A percentile compares a stretch with the other conserved stretches of the same genome.
Evolutionary conservation across 83 land plant genomes (phyloP).

Genomic region (Picea abies): DNA sequence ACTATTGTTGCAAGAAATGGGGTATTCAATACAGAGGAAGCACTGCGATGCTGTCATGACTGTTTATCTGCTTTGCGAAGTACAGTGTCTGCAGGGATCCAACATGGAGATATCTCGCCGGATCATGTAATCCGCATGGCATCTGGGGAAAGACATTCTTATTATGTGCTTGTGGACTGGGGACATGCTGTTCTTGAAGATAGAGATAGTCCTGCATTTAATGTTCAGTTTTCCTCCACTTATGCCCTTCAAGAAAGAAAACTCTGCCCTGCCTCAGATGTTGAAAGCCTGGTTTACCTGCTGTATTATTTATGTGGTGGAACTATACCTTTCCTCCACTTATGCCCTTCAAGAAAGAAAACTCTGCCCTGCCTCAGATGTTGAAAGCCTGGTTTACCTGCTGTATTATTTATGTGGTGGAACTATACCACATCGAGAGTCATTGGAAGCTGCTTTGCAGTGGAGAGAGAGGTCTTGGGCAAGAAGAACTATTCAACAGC

Average conservation of each 20-base stretch:
- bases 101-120: slow-evolving; percentile 90
- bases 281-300: slow-evolving; percentile 90
- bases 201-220: slow-evolving; percentile 81
- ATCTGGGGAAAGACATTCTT: slow-evolving; percentile 59
- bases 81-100: slow-evolving; percentile 72
- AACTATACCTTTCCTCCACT: slow-evolving; percentile 80
- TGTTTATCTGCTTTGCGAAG: slow-evolving; percentile 77
- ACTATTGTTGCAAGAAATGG: slow-evolving; percentile 45
- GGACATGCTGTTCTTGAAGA: slow-evolving; percentile 95
- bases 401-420: slow-evolving; percentile 82
- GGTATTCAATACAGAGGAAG: slow-evolving; percentile 47
- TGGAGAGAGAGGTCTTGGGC: slow-evolving; percentile 96
- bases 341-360: slow-evolving; percentile 94
- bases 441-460: slow-evolving; percentile 85
- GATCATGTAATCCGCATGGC: slow-evolving; percentile 82
- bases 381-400: slow-evolving; percentile 90
- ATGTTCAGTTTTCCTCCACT: slow-evolving; percentile 87
- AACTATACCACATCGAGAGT: slow-evolving; percentile 76
- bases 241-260: slow-evolving; percentile 93
- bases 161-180: slow-evolving; percentile 43
- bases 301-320: slow-evolving; percentile 83
- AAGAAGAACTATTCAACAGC: slow-evolving; percentile 78
- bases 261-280: slow-evolving; percentile 91
- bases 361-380: slow-evolving; percentile 91
- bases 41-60: slow-evolving; percentile 87